Evolutionary conservation across 2,329 filamentous ascomycete species (phyloP).

Genomic region (Colletotrichum coccodes): DNA sequence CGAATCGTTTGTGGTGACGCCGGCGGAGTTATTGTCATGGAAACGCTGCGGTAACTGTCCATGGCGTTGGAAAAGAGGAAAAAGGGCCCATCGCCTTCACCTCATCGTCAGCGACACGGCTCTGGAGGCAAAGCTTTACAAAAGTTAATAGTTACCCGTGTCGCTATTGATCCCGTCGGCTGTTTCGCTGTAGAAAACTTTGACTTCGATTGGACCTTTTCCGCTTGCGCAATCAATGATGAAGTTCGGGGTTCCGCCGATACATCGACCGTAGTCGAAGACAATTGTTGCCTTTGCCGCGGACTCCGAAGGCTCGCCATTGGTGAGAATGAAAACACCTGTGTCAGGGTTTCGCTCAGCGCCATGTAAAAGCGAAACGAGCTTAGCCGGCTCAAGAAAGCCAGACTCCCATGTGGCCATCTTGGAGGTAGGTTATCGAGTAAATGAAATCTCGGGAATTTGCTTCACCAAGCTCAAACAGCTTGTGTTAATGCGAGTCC

Average conservation of each 20-base stretch:
- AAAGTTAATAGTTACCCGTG: neutral
- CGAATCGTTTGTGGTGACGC: conserved; percentile 4
- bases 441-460: no score
- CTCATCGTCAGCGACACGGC: neutral
- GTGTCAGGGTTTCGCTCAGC: neutral
- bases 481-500: neutral
- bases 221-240: neutral
- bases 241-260: conserved; percentile 4
- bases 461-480: neutral
- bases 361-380: neutral
- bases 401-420: neutral
- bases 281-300: neutral
- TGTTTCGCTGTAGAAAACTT: conserved; percentile 12
- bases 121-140: neutral
- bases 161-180: conserved; percentile 9
- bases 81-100: conserved; percentile 16
- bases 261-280: conserved; percentile 20
- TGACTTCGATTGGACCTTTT: neutral
- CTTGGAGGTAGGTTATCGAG: no score
- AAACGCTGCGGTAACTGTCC: conserved; percentile 21
- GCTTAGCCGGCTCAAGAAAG: neutral
- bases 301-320: neutral
- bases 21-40: neutral
- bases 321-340: neutral
- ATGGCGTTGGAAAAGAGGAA: conserved; percentile 31